Conservation (phyloP, 495 filamentous ascomycete species). For the Talaromyces nanjingensis region DNA sequence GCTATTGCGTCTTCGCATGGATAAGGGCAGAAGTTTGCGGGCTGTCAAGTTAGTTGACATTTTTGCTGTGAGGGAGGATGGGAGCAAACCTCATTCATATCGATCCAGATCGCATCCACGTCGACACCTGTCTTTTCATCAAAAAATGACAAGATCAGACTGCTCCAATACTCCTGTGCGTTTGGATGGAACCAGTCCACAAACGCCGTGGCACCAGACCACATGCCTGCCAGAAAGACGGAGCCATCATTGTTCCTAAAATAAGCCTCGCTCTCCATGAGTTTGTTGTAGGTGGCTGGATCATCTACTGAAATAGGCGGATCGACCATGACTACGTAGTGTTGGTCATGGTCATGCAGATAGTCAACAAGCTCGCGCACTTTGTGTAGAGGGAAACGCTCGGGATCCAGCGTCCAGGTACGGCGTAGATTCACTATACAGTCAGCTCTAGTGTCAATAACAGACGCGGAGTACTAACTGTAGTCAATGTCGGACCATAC, state of each 20-base stretch:
- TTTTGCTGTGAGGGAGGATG: background rate
- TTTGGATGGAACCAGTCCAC: conserved; percentile 20
- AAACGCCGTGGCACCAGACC: conserved; percentile 20
- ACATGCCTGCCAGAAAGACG: conserved; percentile 18
- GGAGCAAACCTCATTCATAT: conserved; percentile 18
- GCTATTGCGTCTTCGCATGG: conserved; percentile 60
- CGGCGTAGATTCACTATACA: conserved; percentile 15
- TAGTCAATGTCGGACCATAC: conserved; percentile 47
- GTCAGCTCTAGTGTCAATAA: background rate
- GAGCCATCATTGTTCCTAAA: conserved; percentile 14
- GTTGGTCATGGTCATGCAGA: conserved; percentile 16
- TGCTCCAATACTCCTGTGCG: conserved; percentile 18
- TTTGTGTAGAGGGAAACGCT: conserved; percentile 12
- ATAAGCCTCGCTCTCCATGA: conserved; percentile 13
- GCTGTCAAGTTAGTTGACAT: background rate
- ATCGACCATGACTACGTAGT: conserved; percentile 21
- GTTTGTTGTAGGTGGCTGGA: conserved; percentile 10
- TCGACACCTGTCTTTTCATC: conserved; percentile 7
- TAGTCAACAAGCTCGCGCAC: conserved; percentile 14
- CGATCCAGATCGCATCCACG: conserved; percentile 21
- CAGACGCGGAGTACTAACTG: background rate
- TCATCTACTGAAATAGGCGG: conserved; percentile 14
- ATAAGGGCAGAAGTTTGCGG: conserved; percentile 61
- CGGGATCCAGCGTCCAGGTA: conserved; percentile 19
- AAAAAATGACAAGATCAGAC: conserved; percentile 5